Conservation (phyloP, 78 protist genomes). For the Cavenderia fasciculata region DNA sequence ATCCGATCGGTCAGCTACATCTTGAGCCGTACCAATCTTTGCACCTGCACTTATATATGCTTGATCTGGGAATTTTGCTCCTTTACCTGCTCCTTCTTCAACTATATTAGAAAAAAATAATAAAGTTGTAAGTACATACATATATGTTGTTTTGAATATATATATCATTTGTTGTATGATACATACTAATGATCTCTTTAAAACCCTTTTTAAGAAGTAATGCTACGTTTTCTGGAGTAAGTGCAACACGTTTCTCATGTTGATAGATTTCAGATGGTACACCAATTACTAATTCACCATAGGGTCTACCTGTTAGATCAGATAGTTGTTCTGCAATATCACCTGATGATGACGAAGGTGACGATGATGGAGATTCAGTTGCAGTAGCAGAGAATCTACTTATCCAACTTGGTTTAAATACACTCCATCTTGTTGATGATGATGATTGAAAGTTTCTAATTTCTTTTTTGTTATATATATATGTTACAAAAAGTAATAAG, state of each 20-base stretch:
- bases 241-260: conserved; percentile 78
- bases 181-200: conserved; percentile 37
- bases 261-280: conserved; percentile 73
- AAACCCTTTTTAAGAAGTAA: conserved; percentile 75
- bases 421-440: too few relatives aligned
- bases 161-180: too few relatives aligned
- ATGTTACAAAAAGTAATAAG: too few relatives aligned
- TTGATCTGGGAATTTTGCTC: conserved; percentile 67
- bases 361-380: too few relatives aligned
- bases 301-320: conserved; percentile 16
- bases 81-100: conserved; percentile 82
- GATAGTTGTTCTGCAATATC: too few relatives aligned
- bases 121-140: too few relatives aligned
- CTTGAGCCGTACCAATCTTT: conserved; percentile 39
- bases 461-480: too few relatives aligned
- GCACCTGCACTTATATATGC: conserved; percentile 73
- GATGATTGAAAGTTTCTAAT: too few relatives aligned
- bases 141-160: too few relatives aligned
- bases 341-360: neutral
- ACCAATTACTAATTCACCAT: conserved; percentile 60
- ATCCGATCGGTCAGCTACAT: conserved; percentile 45
- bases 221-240: conserved; percentile 82
- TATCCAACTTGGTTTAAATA: too few relatives aligned
- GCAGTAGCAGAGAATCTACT: too few relatives aligned
- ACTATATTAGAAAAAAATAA: too few relatives aligned